Conservation (phyloP, 352 stramenopile species). For the Globisporangium paroecandrum region DNA sequence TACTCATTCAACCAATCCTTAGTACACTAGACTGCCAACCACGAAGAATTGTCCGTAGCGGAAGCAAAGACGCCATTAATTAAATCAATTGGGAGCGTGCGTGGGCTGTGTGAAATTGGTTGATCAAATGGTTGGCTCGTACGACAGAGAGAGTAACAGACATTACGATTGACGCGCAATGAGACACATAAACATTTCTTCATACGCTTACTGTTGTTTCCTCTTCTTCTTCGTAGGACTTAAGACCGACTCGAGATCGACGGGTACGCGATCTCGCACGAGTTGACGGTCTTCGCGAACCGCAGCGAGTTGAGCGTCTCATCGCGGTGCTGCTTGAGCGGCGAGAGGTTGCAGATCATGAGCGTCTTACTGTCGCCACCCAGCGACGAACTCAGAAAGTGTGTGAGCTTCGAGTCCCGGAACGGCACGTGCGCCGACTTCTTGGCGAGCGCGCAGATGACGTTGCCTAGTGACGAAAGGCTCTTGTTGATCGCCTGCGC, state of each 20-base stretch:
- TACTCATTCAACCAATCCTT: neutral
- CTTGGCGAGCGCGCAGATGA: slow-evolving; percentile 78
- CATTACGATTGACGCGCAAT: neutral
- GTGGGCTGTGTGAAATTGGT: neutral
- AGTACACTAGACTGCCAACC: neutral
- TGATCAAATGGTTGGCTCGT: neutral
- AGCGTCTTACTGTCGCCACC: slow-evolving; percentile 87
- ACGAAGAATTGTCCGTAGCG: neutral
- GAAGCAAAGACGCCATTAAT: neutral
- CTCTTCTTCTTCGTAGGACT: neutral
- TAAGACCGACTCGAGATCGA: slow-evolving; percentile 45
- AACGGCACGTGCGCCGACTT: slow-evolving; percentile 85
- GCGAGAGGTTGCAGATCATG: slow-evolving; percentile 90
- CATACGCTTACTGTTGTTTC: neutral
- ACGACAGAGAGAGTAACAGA: neutral
- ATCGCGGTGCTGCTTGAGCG: slow-evolving; percentile 64
- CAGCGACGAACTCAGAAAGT: slow-evolving; percentile 81
- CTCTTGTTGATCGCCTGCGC: slow-evolving; percentile 87
- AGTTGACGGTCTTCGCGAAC: slow-evolving; percentile 88
- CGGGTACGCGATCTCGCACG: slow-evolving; percentile 77
- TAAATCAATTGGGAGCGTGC: neutral
- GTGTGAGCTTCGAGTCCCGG: slow-evolving; percentile 88
- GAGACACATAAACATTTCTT: neutral
- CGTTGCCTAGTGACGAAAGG: slow-evolving; percentile 76
- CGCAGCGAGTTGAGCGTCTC: slow-evolving; percentile 85